Conservation (phyloP, 192 early-diverging fungal species). For the Bifiguratus adelaidae region DNA sequence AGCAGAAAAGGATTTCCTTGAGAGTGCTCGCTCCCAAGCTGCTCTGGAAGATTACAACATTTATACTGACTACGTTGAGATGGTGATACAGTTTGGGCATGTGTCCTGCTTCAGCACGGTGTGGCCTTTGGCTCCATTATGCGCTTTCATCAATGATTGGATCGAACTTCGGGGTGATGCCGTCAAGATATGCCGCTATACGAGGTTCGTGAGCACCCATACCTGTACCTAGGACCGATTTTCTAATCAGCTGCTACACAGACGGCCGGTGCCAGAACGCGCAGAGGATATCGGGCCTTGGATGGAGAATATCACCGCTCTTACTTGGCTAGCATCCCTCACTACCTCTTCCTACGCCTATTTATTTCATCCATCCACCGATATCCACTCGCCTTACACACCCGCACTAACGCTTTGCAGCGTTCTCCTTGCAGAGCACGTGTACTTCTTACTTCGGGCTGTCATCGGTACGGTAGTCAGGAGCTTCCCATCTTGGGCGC, state of each 20-base stretch:
- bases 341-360: slow-evolving; percentile 45
- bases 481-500: slow-evolving; percentile 14
- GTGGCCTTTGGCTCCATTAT: slow-evolving; percentile 79
- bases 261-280: slow-evolving; percentile 17
- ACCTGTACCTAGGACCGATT: not conserved
- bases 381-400: slow-evolving; percentile 17
- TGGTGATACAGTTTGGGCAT: slow-evolving; percentile 88
- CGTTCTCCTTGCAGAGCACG: slow-evolving; percentile 25
- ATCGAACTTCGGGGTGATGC: slow-evolving; percentile 86
- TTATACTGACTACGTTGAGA: slow-evolving; percentile 85
- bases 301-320: slow-evolving; percentile 19
- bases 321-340: slow-evolving; percentile 47
- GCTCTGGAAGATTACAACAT: slow-evolving; percentile 68
- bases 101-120: slow-evolving; percentile 75
- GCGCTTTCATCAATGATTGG: slow-evolving; percentile 83
- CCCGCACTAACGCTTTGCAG: slow-evolving; percentile 12
- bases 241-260: not conserved
- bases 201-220: slow-evolving; percentile 19
- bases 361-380: slow-evolving; percentile 31
- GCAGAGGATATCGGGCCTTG: slow-evolving; percentile 24
- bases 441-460: slow-evolving; percentile 11
- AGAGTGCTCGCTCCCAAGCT: slow-evolving; percentile 44
- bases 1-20: slow-evolving; percentile 29
- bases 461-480: slow-evolving; percentile 7
- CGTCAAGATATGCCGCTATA: slow-evolving; percentile 74